phyloP scores from a whole-genome alignment of 2,329 filamentous ascomycete species.

The Malbranchea zuffiana region DNA sequence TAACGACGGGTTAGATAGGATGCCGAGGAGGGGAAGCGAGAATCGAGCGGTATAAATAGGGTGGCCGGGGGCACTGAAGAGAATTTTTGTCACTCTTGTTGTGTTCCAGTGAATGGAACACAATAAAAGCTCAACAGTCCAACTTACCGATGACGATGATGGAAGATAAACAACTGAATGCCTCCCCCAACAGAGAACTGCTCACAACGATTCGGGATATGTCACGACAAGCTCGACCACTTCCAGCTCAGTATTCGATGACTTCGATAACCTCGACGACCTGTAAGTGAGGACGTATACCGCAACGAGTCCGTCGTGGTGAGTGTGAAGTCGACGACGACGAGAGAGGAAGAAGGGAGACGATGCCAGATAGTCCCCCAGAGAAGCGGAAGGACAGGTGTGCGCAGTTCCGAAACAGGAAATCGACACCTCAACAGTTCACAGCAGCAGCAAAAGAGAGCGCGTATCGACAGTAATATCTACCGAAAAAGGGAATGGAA shows the following conservation, averaged over 20 bases:
- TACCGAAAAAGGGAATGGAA: slow-evolving; percentile 6
- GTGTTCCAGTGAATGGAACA: too few relatives aligned
- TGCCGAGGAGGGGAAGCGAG: slow-evolving; percentile 3
- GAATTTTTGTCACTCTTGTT: too few relatives aligned
- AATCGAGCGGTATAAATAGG: slow-evolving; percentile 2
- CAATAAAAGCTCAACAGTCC: too few relatives aligned
- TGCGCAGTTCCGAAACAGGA: slow-evolving; percentile 4
- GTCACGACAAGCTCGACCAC: slow-evolving; percentile 1
- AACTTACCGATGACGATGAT: too few relatives aligned
- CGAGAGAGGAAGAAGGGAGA: slow-evolving; percentile 3
- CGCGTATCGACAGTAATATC: neutral
- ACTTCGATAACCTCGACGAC: neutral
- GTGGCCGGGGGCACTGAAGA: too few relatives aligned
- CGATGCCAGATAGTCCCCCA: slow-evolving; percentile 1
- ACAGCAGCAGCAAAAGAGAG: slow-evolving; percentile 1
- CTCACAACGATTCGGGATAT: slow-evolving; percentile 15
- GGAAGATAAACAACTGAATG: slow-evolving; percentile 98
- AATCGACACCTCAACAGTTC: neutral
- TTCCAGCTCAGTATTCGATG: slow-evolving; percentile 1
- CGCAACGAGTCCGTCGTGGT: neutral
- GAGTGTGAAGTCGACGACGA: slow-evolving; percentile 1
- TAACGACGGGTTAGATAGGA: too few relatives aligned
- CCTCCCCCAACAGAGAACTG: slow-evolving; percentile 62
- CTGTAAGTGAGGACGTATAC: neutral
- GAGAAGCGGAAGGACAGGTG: neutral